Evolutionary conservation across 202 grass and related monocot species (phyloP), one percentile per base, ranked within the genome.

Genomic region (Miscanthus sacchariflorus): DNA sequence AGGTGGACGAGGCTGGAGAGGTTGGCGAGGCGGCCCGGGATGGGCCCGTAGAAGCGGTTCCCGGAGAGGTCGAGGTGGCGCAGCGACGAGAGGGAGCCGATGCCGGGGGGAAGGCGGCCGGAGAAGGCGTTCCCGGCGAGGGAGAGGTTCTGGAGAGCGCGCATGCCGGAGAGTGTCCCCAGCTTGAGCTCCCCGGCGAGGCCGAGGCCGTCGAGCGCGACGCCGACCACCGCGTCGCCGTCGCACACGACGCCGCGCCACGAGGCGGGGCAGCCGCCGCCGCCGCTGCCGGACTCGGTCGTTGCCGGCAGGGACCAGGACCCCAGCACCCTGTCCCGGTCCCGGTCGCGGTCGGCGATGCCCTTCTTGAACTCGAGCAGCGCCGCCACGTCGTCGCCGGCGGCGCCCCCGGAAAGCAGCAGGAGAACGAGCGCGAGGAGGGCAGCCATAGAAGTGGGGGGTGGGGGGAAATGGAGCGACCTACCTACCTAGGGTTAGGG

Each of bases 361-460:
- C 93, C 94, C 82, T 99, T 99, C 86, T 93, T 99, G 91, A 99
- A 99, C 93, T 99, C 97, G 21, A 99, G 91, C 79, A 96, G 84
- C 48, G 97, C 68, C 59, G 89, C 86, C 74, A 92, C 80, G 66
- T 96, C 94, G 81, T 99, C 94, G 49, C 81, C 88, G 19, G 87
- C 68, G 45, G 78, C 86, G 77, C 40, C 85, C 67, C 11, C 83
- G 2, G 90, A 49, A 25, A 84, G 70, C 0, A 91, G 79, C 46
- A 91, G 23, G 4, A 92, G 38, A 12, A 87, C 0, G 7, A 92
- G 23, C 0, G 83, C 7, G 23, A 79, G 19, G 11, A 92, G 74
- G 40, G 42, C 75, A 65, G 87, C 87, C 91, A 92, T 92, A 58
- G 84, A 86, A 86, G 59, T 65, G 38, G 56, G 6, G 23, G 59